These are phyloP conservation scores for Pulveroboletus sp. DNA, from an alignment of 768 basidiomycete species.

Conservation along the genomic window DNA sequence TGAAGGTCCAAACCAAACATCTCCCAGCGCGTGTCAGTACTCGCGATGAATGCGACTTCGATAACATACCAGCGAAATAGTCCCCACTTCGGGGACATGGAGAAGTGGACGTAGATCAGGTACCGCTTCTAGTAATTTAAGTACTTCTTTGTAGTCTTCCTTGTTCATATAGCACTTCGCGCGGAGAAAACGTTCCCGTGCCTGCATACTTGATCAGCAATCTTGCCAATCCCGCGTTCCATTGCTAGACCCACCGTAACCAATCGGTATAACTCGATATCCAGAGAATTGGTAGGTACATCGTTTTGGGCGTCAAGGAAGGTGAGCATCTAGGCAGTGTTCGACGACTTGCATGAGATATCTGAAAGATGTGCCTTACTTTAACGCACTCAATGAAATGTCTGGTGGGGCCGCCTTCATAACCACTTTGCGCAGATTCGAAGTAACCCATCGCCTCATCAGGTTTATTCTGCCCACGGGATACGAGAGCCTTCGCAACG, in stretches of 20 bases:
- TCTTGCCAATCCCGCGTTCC: neutral
- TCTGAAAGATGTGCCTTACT: neutral
- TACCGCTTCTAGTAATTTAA: neutral
- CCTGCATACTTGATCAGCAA: neutral
- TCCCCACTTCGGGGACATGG: neutral
- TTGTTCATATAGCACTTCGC: neutral
- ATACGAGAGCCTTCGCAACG: conserved; percentile 5
- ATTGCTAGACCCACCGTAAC: neutral
- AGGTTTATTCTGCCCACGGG: neutral
- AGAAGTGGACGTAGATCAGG: neutral
- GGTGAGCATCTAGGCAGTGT: neutral
- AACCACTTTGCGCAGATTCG: neutral
- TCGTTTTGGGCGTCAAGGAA: conserved; percentile 1
- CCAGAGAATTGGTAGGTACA: neutral
- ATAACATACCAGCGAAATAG: conserved; percentile 4
- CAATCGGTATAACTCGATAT: neutral
- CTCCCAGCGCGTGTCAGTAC: conserved; percentile 1
- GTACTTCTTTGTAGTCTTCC: neutral
- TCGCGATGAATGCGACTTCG: neutral
- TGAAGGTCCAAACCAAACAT: conserved; percentile 11
- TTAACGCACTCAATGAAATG: conserved; percentile 5
- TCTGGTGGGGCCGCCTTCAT: neutral
- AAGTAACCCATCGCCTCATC: neutral
- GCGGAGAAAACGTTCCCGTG: neutral
- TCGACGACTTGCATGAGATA: neutral